phyloP scores from a whole-genome alignment of 768 basidiomycete genomes.

The Naganishia vaughanmartiniae region DNA sequence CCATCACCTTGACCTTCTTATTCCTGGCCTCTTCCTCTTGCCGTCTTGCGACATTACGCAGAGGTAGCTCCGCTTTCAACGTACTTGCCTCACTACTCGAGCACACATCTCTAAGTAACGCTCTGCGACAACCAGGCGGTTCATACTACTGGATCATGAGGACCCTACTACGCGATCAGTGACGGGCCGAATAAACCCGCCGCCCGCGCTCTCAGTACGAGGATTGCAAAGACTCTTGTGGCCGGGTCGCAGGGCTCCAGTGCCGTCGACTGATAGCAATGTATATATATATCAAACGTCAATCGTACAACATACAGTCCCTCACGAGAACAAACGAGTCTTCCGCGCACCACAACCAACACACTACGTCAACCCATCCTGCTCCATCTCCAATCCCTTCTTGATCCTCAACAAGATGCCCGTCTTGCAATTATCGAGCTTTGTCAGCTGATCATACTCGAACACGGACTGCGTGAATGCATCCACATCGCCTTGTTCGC shows the following conservation, averaged over 20 bases:
- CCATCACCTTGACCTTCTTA: not conserved
- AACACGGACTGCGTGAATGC: conserved; percentile 77
- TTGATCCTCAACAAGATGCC: conserved; percentile 85
- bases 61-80: no score
- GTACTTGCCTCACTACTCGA: no score
- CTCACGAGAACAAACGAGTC: no score
- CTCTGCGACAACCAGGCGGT: not conserved
- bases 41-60: no score
- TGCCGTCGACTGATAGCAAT: no score
- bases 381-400: conserved; percentile 67
- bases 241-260: no score
- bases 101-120: not conserved
- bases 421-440: conserved; percentile 96
- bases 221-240: no score
- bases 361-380: conserved; percentile 52
- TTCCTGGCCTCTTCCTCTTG: not conserved
- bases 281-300: no score
- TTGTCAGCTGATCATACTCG: conserved; percentile 86
- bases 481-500: conserved; percentile 68
- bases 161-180: not conserved
- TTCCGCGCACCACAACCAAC: not conserved
- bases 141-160: not conserved
- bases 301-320: no score
- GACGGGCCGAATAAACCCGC: not conserved
- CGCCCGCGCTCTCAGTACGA: no score